phyloP scores from a whole-genome alignment of 2,329 filamentous ascomycete species.

The Aspergillus neotritici region DNA sequence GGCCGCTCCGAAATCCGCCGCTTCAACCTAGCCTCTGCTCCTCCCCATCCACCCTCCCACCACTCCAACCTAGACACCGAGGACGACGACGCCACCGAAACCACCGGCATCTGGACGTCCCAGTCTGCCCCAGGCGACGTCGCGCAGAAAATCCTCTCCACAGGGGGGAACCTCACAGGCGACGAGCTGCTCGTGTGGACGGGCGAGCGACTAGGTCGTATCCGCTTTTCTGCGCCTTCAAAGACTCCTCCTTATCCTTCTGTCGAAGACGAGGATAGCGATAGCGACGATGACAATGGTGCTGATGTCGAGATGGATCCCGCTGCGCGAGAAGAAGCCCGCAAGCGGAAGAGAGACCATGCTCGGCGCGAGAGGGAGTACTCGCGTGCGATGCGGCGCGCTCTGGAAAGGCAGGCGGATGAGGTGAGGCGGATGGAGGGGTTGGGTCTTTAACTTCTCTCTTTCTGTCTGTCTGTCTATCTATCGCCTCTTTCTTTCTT shows the following conservation, averaged over 20 bases:
- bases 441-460: constrained; percentile 12
- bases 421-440: constrained; percentile 66
- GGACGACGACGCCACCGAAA: constrained; percentile 1
- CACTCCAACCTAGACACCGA: no score
- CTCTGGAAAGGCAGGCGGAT: constrained; percentile 70
- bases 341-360: constrained; percentile 27
- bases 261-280: constrained; percentile 29
- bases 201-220: constrained; percentile 71
- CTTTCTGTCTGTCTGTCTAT: background rate
- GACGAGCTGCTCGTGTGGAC: constrained; percentile 83
- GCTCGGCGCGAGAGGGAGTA: constrained; percentile 50
- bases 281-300: constrained; percentile 35
- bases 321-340: constrained; percentile 24
- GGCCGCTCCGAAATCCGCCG: constrained; percentile 53
- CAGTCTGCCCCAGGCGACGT: constrained; percentile 51
- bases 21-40: constrained; percentile 38
- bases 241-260: no score
- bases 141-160: constrained; percentile 71
- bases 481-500: no score
- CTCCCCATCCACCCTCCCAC: no score
- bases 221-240: constrained; percentile 53
- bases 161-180: constrained; percentile 40
- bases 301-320: constrained; percentile 26
- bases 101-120: background rate
- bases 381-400: constrained; percentile 65